Evolutionary conservation across 805 yeast species (phyloP).

Genomic region (Wickerhamomyces canadensis): DNA sequence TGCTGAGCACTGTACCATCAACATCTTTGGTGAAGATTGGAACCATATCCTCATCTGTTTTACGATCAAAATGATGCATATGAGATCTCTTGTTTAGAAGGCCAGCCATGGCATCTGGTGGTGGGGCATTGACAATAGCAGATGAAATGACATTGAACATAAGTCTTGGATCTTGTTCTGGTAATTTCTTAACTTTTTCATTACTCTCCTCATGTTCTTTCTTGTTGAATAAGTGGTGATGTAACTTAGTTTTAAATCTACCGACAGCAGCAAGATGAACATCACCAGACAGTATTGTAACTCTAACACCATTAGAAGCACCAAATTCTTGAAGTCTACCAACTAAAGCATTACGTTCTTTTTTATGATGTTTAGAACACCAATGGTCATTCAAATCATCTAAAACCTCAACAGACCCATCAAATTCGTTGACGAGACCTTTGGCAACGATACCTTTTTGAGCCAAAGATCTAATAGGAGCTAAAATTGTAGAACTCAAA

Average conservation of each 20-base stretch:
- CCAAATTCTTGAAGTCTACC: slow-evolving; percentile 61
- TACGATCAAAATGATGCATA: slow-evolving; percentile 58
- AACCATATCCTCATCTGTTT: slow-evolving; percentile 77
- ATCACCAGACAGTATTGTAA: slow-evolving; percentile 88
- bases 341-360: slow-evolving; percentile 72
- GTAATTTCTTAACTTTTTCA: slow-evolving; percentile 36
- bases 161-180: slow-evolving; percentile 68
- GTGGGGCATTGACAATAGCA: slow-evolving; percentile 90
- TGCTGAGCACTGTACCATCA: slow-evolving; percentile 42
- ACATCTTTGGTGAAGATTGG: slow-evolving; percentile 61
- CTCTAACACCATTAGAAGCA: slow-evolving; percentile 54
- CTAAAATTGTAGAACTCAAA: slow-evolving; percentile 54
- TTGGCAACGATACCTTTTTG: slow-evolving; percentile 55
- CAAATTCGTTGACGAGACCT: slow-evolving; percentile 86
- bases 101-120: slow-evolving; percentile 80
- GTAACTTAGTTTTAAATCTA: slow-evolving; percentile 55
- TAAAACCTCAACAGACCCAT: slow-evolving; percentile 83
- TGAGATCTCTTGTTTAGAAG: slow-evolving; percentile 60
- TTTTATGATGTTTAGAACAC: slow-evolving; percentile 86
- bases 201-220: slow-evolving; percentile 33
- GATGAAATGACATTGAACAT: slow-evolving; percentile 83
- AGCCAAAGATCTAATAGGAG: slow-evolving; percentile 59
- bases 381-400: slow-evolving; percentile 96
- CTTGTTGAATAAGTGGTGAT: slow-evolving; percentile 34
- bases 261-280: slow-evolving; percentile 89